phyloP scores from a whole-genome alignment of 1,284 basidiomycete genomes.

The Ganoderma resinaceum region DNA sequence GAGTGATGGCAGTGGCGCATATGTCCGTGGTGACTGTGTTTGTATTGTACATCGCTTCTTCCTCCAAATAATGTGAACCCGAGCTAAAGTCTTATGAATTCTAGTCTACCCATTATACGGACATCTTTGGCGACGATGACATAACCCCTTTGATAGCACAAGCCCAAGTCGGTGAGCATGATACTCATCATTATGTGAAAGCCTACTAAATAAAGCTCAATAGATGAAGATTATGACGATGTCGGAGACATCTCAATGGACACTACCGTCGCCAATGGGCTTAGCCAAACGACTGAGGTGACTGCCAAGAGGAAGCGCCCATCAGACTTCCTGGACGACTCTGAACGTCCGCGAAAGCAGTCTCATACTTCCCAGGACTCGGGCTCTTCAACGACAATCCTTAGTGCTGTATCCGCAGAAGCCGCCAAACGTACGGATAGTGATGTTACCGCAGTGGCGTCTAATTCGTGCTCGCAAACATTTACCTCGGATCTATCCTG shows the following conservation, averaged over 20 bases:
- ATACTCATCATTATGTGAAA: not conserved
- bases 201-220: not conserved
- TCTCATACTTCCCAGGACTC: not conserved
- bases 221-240: constrained; percentile 2
- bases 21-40: not conserved
- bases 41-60: not conserved
- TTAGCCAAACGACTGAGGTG: not conserved
- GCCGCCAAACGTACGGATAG: constrained; percentile 10
- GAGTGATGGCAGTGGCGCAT: not conserved
- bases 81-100: not conserved
- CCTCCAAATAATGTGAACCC: not conserved
- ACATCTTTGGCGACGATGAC: constrained; percentile 13
- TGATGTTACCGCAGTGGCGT: constrained; percentile 10
- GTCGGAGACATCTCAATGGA: constrained; percentile 4
- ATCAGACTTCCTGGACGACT: not conserved
- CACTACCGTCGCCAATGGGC: not conserved
- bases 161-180: not conserved
- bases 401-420: not conserved
- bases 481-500: not conserved
- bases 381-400: not conserved
- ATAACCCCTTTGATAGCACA: constrained; percentile 4
- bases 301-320: constrained; percentile 14
- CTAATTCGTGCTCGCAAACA: not conserved
- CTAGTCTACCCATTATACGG: constrained; percentile 15
- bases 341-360: not conserved